Conservation (phyloP, 129 eudicot genomes). For the Helianthus annuus region HanXRQr2.0-SUNRISE NC_035435.2:167584732-167585231, state of each 20-base stretch:
- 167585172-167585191: slow-evolving; percentile 10
- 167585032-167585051: not conserved
- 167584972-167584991: not conserved
- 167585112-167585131: not conserved
- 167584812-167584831: too few species aligned
- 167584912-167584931: not conserved
- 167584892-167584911: too few species aligned
- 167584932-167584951: not conserved
- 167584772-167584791: too few species aligned
- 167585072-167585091: not conserved
- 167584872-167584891: too few species aligned
- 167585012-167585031: not conserved
- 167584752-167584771: too few species aligned
- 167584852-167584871: too few species aligned
- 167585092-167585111: not conserved
- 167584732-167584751: too few species aligned
- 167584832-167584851: too few species aligned
- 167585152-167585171: slow-evolving; percentile 6
- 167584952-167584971: not conserved
- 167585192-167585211: slow-evolving; percentile 50
- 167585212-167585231: slow-evolving; percentile 98
- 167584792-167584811: too few species aligned
- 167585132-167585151: not conserved
- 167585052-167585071: not conserved
- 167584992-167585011: not conserved